A percentile compares a stretch with the other conserved stretches of the same genome.
phyloP scores from a whole-genome alignment of 768 basidiomycete species.

The Zangia roseola region DNA sequence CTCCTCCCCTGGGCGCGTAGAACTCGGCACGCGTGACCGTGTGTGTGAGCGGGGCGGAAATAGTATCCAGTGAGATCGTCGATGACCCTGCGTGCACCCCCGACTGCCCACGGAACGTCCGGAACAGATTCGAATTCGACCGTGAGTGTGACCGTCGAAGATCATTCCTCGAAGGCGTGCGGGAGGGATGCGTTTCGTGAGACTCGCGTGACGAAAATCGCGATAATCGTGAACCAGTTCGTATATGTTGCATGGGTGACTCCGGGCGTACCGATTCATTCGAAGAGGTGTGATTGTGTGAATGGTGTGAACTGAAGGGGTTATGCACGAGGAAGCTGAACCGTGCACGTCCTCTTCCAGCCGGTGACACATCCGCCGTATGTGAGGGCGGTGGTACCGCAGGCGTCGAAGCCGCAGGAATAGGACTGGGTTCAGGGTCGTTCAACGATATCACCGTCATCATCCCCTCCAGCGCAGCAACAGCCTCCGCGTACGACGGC shows the following conservation, averaged over 20 bases:
- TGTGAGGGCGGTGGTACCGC: background rate
- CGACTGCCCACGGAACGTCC: slow-evolving; percentile 43
- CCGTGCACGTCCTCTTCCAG: slow-evolving; percentile 36
- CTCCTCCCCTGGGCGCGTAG: slow-evolving; percentile 48
- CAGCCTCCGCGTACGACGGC: slow-evolving; percentile 61
- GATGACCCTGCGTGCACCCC: slow-evolving; percentile 53
- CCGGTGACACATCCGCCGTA: background rate
- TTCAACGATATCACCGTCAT: slow-evolving; percentile 13
- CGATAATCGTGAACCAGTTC: slow-evolving; percentile 21
- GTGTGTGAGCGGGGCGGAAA: slow-evolving; percentile 74
- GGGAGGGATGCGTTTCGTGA: slow-evolving; percentile 16
- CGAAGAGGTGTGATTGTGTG: slow-evolving; percentile 18
- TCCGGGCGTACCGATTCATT: slow-evolving; percentile 16
- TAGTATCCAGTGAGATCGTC: slow-evolving; percentile 67
- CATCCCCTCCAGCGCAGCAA: slow-evolving; percentile 12
- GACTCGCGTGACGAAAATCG: slow-evolving; percentile 24
- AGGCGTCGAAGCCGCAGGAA: background rate
- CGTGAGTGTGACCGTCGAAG: slow-evolving; percentile 38
- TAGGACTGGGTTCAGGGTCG: slow-evolving; percentile 20
- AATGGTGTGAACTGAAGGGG: slow-evolving; percentile 36
- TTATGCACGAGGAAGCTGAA: slow-evolving; percentile 46
- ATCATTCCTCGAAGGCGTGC: slow-evolving; percentile 25
- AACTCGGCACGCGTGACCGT: slow-evolving; percentile 72
- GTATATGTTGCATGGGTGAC: slow-evolving; percentile 15
- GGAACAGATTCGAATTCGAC: slow-evolving; percentile 34